Percentiles rank a stretch among this genome's conserved stretches.
phyloP scores from a whole-genome alignment of 495 filamentous ascomycete genomes.

The Penicillium parvum region DNA sequence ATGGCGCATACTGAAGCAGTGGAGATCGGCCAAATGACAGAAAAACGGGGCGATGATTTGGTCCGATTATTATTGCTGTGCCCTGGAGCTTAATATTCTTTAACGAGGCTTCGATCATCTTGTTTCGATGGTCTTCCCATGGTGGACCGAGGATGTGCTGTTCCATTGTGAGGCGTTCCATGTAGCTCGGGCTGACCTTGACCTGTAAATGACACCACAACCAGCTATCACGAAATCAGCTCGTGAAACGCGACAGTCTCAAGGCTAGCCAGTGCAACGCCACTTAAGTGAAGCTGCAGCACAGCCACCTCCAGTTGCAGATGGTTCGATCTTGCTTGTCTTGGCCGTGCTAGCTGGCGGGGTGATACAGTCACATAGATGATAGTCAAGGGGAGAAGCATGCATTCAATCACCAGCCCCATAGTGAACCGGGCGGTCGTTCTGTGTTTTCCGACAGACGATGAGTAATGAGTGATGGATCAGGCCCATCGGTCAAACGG shows the following conservation, averaged over 20 bases:
- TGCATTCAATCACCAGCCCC: conserved; percentile 17
- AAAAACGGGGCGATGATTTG: not conserved
- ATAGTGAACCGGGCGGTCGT: conserved; percentile 20
- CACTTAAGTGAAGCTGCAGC: conserved; percentile 14
- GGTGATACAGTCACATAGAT: no score
- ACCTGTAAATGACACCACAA: no score
- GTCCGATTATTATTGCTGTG: conserved; percentile 8
- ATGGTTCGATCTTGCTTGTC: not conserved
- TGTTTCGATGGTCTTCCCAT: not conserved
- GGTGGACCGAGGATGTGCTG: not conserved
- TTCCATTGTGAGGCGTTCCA: no score
- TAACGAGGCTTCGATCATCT: conserved; percentile 4
- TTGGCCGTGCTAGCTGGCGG: not conserved
- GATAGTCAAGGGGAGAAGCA: no score
- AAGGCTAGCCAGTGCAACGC: conserved; percentile 9
- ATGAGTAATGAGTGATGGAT: no score
- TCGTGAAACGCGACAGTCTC: conserved; percentile 13
- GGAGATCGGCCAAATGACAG: conserved; percentile 8
- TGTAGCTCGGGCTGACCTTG: no score
- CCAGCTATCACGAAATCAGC: not conserved
- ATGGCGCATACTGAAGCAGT: conserved; percentile 22
- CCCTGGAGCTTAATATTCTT: conserved; percentile 22
- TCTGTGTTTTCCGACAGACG: no score
- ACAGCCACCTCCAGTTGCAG: conserved; percentile 26
- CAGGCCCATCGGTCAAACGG: no score